Evolutionary conservation across 2,329 filamentous ascomycete species (phyloP), one percentile per base, ranked within the genome.

Genomic region (Exophiala xenobiotica): DNA sequence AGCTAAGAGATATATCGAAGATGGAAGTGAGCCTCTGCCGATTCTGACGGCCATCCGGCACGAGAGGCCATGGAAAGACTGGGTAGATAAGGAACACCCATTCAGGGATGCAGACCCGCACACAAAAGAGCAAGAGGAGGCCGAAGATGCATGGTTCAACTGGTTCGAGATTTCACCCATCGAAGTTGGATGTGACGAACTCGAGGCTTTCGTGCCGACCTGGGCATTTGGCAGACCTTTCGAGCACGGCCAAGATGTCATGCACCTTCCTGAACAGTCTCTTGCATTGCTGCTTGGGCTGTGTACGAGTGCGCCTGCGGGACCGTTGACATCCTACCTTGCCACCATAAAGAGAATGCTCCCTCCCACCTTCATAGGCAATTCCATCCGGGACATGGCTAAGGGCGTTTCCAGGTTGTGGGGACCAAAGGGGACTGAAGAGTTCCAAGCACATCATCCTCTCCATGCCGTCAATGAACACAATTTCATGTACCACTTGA

Each of bases 151-250:
- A 26, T 68, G 66, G 65, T 69, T 67, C 52, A 67, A 68, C 42
- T 69, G 66, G 64, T 67, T 64, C 49, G 65, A 67, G 50, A 59
- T 67, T 46, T 65, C 63, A 4, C 67, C 67, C 1, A 67, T 67
- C 50, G 66, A 68, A 52, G 56, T 68, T 26, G 65, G 65, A 22
- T 68, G 67, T 48, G 67, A 68, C 33, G 67, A 68, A 48, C 61
- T 68, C n/a, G 58, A 62, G 51, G 63, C 65, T 3, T 68, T 64
- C 62, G 63, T 65, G 6, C 67, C 67, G 7, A 68, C 65, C 5
- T 69, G 67, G 66, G 67, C 59, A 2, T 68, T 69, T 44, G 66
- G 67, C 16, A 51, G 67, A 14, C 66, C 65, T 1, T 68, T 68
- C 54, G 53, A 64, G 3, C 51, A 64, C n/a, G 58, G 59, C n/a